A percentile compares a stretch with the other conserved stretches of the same genome.
Conservation (phyloP, 345 rosid genomes). For the Gossypium mustelinum region DNA sequence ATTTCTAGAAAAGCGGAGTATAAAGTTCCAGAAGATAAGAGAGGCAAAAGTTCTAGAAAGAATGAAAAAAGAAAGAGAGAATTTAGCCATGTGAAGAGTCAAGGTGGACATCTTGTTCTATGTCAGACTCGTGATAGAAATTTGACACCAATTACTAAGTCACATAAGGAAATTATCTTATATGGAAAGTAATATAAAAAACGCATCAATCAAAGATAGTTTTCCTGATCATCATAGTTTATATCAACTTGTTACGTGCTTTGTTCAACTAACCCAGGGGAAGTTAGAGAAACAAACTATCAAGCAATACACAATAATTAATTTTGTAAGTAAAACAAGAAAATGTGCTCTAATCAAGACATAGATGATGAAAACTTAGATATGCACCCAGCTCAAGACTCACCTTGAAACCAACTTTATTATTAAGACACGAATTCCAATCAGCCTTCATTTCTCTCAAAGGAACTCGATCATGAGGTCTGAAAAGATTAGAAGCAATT, state of each 20-base stretch:
- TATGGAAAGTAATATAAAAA: not conserved
- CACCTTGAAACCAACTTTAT: constrained; percentile 93
- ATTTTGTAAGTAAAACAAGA: too few species aligned
- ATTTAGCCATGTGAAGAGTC: not conserved
- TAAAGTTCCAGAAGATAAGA: not conserved
- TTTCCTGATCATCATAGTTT: not conserved
- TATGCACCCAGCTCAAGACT: constrained; percentile 8
- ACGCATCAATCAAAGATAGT: not conserved
- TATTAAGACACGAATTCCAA: constrained; percentile 93
- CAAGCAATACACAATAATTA: not conserved
- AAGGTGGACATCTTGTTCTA: not conserved
- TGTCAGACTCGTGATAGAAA: not conserved
- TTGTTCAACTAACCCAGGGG: not conserved
- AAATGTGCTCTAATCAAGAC: not conserved
- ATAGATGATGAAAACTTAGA: constrained; percentile 9
- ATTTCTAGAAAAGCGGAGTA: not conserved
- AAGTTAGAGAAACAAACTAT: not conserved
- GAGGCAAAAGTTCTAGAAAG: not conserved
- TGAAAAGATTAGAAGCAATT: constrained; percentile 28
- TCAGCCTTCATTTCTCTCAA: constrained; percentile 95
- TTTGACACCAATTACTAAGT: not conserved
- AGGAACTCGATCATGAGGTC: constrained; percentile 97
- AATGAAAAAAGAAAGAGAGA: not conserved
- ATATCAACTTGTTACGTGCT: not conserved
- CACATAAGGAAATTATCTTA: not conserved